Conservation (phyloP, 441 rosid species). For the Gossypium trilobum region DNA sequence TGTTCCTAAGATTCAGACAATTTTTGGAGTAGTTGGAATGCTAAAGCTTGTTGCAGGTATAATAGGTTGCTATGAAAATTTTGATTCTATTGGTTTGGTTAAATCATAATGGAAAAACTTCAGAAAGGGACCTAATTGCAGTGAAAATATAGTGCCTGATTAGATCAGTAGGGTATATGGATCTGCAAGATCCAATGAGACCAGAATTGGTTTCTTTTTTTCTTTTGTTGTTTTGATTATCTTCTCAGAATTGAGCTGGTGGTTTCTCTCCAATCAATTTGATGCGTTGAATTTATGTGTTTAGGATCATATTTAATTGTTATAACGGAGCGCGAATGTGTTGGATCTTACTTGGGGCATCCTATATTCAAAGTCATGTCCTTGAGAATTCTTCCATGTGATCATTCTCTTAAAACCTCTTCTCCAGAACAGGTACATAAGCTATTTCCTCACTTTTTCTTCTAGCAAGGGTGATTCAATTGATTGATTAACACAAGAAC, state of each 20-base stretch:
- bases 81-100: neutral
- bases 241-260: neutral
- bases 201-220: neutral
- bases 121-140: neutral
- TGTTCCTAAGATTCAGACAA: conserved; percentile 68
- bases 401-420: conserved; percentile 17
- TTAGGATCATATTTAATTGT: conserved; percentile 81
- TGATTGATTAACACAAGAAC: neutral
- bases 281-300: conserved; percentile 11
- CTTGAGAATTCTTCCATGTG: conserved; percentile 52
- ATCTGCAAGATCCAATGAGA: neutral
- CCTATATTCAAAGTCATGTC: conserved; percentile 68
- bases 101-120: neutral
- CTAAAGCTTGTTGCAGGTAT: conserved; percentile 87
- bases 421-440: conserved; percentile 8
- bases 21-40: conserved; percentile 84
- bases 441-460: neutral
- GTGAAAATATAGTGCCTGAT: neutral
- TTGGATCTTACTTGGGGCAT: conserved; percentile 72
- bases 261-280: neutral
- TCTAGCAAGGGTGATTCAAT: neutral
- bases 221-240: neutral
- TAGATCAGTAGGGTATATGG: neutral
- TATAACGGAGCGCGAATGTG: conserved; percentile 66
- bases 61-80: neutral